Conservation (phyloP, 495 filamentous ascomycete species). For the Talaromyces wortmannii region DNA sequence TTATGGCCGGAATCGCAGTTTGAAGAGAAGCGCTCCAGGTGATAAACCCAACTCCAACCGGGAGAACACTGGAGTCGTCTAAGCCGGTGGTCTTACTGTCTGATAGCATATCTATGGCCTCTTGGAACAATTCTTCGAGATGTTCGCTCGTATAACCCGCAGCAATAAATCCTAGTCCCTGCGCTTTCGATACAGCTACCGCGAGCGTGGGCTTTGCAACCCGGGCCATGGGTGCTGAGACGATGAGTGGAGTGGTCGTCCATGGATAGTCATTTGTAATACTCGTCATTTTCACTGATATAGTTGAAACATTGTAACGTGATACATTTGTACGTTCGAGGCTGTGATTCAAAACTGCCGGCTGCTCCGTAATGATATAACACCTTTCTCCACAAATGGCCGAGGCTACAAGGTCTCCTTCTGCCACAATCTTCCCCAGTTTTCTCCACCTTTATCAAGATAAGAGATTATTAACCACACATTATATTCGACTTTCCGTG, state of each 20-base stretch:
- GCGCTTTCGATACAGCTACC: slow-evolving; percentile 52
- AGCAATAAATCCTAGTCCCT: slow-evolving; percentile 45
- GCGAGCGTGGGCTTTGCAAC: slow-evolving; percentile 51
- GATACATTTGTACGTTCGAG: too few relatives aligned
- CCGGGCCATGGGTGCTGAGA: slow-evolving; percentile 60
- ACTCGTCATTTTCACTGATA: not conserved
- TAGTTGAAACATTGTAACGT: not conserved
- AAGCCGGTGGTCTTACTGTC: not conserved
- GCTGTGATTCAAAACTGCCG: too few relatives aligned
- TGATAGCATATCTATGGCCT: slow-evolving; percentile 10
- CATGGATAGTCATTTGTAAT: slow-evolving; percentile 44
- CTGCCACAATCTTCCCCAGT: not conserved
- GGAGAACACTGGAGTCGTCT: slow-evolving; percentile 20
- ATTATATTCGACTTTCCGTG: not conserved
- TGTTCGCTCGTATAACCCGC: slow-evolving; percentile 20
- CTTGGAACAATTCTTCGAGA: slow-evolving; percentile 18
- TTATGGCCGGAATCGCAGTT: slow-evolving; percentile 28
- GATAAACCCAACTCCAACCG: slow-evolving; percentile 55
- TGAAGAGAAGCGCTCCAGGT: slow-evolving; percentile 39
- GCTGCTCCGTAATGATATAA: too few relatives aligned
- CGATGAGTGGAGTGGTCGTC: slow-evolving; percentile 51
- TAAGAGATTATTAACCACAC: not conserved
- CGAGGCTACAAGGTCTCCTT: not conserved
- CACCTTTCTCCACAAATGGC: too few relatives aligned
- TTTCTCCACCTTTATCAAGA: not conserved